Percentiles rank a stretch among this genome's conserved stretches.
phyloP scores from a whole-genome alignment of 2,329 filamentous ascomycete species.

The Colletotrichum tamarilloi region DNA sequence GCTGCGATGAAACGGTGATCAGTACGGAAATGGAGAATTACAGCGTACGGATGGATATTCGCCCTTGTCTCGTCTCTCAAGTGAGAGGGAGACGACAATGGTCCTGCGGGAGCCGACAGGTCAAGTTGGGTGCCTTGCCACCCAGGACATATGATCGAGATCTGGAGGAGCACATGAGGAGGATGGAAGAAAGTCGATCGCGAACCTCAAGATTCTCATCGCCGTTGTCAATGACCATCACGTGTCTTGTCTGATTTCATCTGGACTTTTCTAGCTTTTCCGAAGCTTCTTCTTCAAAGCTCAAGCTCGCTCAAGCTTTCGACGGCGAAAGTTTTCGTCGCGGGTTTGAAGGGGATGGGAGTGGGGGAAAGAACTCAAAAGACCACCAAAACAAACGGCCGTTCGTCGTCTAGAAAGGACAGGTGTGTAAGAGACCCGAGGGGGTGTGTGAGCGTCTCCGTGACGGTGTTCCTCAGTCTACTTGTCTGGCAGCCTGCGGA shows the following conservation, averaged over 20 bases:
- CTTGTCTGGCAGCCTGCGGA: too few species aligned
- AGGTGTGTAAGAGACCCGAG: too few species aligned
- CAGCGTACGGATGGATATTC: neutral
- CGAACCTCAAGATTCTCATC: neutral
- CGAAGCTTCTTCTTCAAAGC: neutral
- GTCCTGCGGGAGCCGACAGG: too few species aligned
- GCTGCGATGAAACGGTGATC: slow-evolving; percentile 1
- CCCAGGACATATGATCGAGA: neutral
- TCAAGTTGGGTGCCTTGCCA: neutral
- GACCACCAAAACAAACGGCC: neutral
- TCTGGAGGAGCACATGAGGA: neutral
- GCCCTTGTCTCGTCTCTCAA: neutral
- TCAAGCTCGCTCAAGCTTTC: neutral
- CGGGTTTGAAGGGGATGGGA: neutral
- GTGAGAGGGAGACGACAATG: neutral
- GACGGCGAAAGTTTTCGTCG: neutral
- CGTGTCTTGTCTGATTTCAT: neutral
- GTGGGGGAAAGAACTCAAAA: too few species aligned
- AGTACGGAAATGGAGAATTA: too few species aligned
- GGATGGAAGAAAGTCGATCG: neutral
- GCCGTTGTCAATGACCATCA: neutral
- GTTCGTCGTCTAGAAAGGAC: too few species aligned
- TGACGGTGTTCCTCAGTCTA: too few species aligned
- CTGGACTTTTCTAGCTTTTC: neutral
- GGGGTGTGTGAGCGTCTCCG: neutral